Percentiles rank a stretch among this genome's conserved stretches.
These are phyloP conservation scores for Phytophthora pluvialis DNA, from an alignment of 352 stramenopile genomes.

Conservation along the genomic window DNA sequence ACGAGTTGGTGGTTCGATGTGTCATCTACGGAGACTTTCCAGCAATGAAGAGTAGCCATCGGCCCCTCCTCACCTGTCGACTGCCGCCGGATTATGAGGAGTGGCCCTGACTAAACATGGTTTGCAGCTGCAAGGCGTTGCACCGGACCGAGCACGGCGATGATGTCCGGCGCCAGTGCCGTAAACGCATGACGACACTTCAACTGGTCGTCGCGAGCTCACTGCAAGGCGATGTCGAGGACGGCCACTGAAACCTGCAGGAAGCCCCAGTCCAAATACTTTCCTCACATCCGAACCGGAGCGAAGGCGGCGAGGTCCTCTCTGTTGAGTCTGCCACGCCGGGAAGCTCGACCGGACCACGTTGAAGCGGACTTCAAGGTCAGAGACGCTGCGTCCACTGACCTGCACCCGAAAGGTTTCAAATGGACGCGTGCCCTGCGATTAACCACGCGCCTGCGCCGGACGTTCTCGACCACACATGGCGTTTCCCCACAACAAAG, in stretches of 20 bases:
- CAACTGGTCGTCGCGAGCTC: too few species aligned
- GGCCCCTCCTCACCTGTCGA: slow-evolving; percentile 6
- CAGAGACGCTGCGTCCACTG: slow-evolving; percentile 1
- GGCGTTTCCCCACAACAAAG: slow-evolving; percentile 8
- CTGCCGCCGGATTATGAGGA: slow-evolving; percentile 27
- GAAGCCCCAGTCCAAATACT: too few species aligned
- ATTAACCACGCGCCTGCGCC: not conserved
- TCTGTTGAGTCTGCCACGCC: not conserved
- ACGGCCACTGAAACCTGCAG: too few species aligned
- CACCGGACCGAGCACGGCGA: slow-evolving; percentile 2
- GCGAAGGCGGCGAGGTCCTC: slow-evolving; percentile 7
- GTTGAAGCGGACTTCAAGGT: slow-evolving; percentile 28
- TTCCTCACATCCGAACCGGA: too few species aligned
- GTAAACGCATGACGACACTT: slow-evolving; percentile 24
- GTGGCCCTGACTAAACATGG: slow-evolving; percentile 18
- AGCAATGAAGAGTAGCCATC: slow-evolving; percentile 30
- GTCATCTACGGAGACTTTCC: slow-evolving; percentile 24
- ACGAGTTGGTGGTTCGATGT: slow-evolving; percentile 2
- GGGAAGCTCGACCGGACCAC: slow-evolving; percentile 19
- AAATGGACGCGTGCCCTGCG: not conserved
- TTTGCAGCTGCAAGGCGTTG: slow-evolving; percentile 12
- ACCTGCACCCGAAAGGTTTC: too few species aligned
- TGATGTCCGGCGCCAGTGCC: slow-evolving; percentile 6
- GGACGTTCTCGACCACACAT: slow-evolving; percentile 18
- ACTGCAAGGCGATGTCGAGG: too few species aligned